phyloP scores from a whole-genome alignment of 1,284 basidiomycete genomes.

The Apiotrichum porosum region DNA sequence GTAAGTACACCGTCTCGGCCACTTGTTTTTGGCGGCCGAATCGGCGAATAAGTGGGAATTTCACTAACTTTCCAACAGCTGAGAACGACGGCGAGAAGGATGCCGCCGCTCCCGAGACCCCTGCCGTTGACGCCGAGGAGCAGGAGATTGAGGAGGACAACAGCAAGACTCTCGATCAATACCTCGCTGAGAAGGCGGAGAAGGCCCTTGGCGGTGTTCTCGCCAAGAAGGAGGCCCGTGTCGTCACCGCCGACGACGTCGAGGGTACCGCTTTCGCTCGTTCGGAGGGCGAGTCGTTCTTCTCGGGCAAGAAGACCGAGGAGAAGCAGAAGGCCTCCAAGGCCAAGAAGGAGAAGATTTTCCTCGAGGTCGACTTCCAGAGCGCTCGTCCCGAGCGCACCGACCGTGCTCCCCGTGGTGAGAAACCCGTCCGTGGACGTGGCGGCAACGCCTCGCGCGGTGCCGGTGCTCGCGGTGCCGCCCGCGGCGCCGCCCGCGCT shows the following conservation, averaged over 20 bases:
- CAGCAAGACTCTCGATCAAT: constrained; percentile 56
- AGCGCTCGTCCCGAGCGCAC: constrained; percentile 43
- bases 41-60: fast-evolving
- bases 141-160: constrained; percentile 73
- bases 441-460: constrained; percentile 44
- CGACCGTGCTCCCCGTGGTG: constrained; percentile 29
- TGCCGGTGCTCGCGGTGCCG: constrained; percentile 49
- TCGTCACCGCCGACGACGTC: constrained; percentile 29
- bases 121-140: constrained; percentile 36
- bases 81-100: constrained; percentile 50
- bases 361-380: constrained; percentile 48
- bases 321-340: constrained; percentile 26
- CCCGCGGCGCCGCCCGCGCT: constrained; percentile 32
- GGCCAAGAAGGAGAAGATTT: constrained; percentile 49
- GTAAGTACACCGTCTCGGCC: no score
- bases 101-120: constrained; percentile 30
- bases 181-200: constrained; percentile 47
- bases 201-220: constrained; percentile 26
- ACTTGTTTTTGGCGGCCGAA: no score
- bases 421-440: constrained; percentile 21
- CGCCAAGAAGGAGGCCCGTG: constrained; percentile 30
- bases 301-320: constrained; percentile 42
- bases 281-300: constrained; percentile 45
- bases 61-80: constrained; percentile 25
- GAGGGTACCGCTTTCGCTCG: constrained; percentile 43